phyloP scores from a whole-genome alignment of 2,329 filamentous ascomycete species.

The Lachnellula occidentalis region DNA sequence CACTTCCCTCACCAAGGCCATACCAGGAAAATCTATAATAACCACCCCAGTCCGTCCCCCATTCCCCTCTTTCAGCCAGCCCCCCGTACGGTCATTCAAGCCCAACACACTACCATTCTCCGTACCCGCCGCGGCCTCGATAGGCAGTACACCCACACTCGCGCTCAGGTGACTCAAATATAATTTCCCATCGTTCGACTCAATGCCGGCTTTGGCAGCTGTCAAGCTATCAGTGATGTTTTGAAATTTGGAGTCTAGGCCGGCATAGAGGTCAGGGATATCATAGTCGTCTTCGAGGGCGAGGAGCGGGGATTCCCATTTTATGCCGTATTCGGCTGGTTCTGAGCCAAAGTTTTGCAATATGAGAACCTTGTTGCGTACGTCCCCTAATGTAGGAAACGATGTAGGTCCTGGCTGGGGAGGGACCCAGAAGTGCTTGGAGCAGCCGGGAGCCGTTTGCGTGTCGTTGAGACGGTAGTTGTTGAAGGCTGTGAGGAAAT shows the following conservation, averaged over 20 bases:
- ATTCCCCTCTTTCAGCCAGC: too few species aligned
- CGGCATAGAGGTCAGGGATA: constrained; percentile 35
- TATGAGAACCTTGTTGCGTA: constrained; percentile 43
- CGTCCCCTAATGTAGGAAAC: constrained; percentile 38
- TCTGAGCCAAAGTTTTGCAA: constrained; percentile 40
- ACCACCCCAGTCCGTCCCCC: too few species aligned
- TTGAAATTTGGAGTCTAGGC: constrained; percentile 40
- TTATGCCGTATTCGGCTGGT: constrained; percentile 36
- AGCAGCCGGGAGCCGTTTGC: constrained; percentile 33
- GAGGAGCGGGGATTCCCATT: constrained; percentile 42
- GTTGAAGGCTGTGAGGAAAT: constrained; percentile 42
- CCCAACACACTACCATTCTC: constrained; percentile 31
- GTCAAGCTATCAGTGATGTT: constrained; percentile 31
- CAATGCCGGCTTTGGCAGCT: constrained; percentile 29
- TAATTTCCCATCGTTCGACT: constrained; percentile 26
- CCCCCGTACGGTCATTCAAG: constrained; percentile 38
- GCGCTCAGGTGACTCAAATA: constrained; percentile 45
- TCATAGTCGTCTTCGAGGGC: constrained; percentile 44
- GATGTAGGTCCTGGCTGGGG: constrained; percentile 17
- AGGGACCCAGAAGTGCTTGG: constrained; percentile 35
- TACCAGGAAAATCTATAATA: too few species aligned
- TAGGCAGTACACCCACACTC: constrained; percentile 43
- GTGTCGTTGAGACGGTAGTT: constrained; percentile 34
- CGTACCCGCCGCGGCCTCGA: constrained; percentile 43
- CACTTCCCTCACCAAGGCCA: too few species aligned